phyloP scores from a whole-genome alignment of 2,329 filamentous ascomycete genomes.

The Pseudocercospora cruenta region DNA sequence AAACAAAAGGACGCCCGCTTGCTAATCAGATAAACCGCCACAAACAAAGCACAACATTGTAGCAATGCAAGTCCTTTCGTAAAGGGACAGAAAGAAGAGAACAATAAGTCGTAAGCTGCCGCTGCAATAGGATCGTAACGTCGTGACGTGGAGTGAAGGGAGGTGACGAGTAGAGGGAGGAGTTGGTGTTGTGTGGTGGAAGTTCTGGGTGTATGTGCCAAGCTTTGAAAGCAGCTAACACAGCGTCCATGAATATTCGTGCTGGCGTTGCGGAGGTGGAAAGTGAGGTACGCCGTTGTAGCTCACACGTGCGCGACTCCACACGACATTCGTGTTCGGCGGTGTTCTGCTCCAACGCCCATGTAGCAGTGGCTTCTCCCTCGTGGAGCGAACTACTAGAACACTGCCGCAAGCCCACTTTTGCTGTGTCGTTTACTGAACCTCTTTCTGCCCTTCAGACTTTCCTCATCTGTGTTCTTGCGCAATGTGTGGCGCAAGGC shows the following conservation, averaged over 20 bases:
- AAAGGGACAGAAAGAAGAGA: not conserved
- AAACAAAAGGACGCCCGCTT: not conserved
- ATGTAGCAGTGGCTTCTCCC: slow-evolving; percentile 7
- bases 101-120: not conserved
- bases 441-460: slow-evolving; percentile 52
- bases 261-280: slow-evolving; percentile 3
- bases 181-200: not conserved
- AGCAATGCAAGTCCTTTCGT: not conserved
- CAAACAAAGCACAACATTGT: not conserved
- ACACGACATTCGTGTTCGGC: not conserved
- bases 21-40: not conserved
- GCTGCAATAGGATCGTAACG: slow-evolving; percentile 1
- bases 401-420: slow-evolving; percentile 87
- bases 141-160: not conserved
- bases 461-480: slow-evolving; percentile 43
- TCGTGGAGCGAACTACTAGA: slow-evolving; percentile 52
- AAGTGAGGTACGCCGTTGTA: slow-evolving; percentile 2
- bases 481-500: slow-evolving; percentile 41
- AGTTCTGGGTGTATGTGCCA: not conserved
- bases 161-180: not conserved
- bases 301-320: not conserved
- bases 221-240: slow-evolving; percentile 1
- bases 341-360: not conserved
- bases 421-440: slow-evolving; percentile 95
- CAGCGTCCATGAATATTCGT: not conserved